A percentile compares a stretch with the other conserved stretches of the same genome.
These are phyloP conservation scores for Jaltomata sinuosa DNA, from an alignment of 257 asterid genomes.

Conservation along the genomic window DNA sequence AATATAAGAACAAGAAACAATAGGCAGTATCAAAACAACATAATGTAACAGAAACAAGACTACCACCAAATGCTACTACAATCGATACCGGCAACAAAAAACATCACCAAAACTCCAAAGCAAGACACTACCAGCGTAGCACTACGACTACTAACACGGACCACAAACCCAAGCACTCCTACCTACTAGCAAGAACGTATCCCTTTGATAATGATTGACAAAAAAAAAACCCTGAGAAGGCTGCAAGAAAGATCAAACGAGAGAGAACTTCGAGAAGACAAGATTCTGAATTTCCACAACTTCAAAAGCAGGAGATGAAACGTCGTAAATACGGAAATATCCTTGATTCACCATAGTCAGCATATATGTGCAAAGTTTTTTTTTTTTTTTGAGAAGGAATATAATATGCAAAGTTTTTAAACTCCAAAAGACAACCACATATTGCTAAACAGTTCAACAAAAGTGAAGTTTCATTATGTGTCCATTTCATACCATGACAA, in stretches of 20 bases:
- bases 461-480: neutral
- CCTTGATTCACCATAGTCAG: neutral
- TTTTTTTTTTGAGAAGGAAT: neutral
- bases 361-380: neutral
- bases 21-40: too few species aligned
- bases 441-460: neutral
- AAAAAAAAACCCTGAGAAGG: neutral
- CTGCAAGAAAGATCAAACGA: neutral
- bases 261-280: neutral
- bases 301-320: neutral
- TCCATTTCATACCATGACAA: slow-evolving; percentile 89
- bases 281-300: neutral
- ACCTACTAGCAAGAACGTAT: too few species aligned
- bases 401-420: neutral
- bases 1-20: too few species aligned
- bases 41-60: too few species aligned
- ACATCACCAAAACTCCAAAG: too few species aligned
- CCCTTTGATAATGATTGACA: neutral
- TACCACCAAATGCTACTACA: too few species aligned
- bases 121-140: too few species aligned
- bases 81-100: too few species aligned
- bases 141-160: too few species aligned
- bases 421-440: neutral
- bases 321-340: neutral
- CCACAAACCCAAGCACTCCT: too few species aligned